phyloP scores from a whole-genome alignment of 1,139 yeast genomes.

The Zygoascus sp. region DNA sequence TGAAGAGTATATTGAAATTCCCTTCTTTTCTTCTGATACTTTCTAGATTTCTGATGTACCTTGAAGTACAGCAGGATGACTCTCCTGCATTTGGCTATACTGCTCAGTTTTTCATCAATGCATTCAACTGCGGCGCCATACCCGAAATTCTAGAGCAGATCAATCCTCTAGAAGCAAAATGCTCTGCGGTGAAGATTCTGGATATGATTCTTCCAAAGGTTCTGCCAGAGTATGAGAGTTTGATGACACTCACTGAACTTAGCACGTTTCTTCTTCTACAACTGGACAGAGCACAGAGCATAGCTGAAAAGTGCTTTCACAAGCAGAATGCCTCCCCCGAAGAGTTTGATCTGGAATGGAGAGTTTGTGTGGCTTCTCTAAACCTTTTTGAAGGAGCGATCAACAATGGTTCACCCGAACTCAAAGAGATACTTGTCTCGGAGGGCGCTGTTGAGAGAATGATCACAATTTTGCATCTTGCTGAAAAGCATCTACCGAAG shows the following conservation, averaged over 20 bases:
- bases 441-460: slow-evolving; percentile 16
- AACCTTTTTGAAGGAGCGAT: slow-evolving; percentile 3
- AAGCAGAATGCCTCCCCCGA: background rate
- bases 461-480: slow-evolving; percentile 23
- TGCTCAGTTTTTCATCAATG: background rate
- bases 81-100: background rate
- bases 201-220: slow-evolving; percentile 6
- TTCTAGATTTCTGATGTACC: background rate
- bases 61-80: background rate
- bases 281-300: background rate
- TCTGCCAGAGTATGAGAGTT: background rate
- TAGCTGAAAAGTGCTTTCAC: background rate
- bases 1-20: background rate
- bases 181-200: background rate
- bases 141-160: background rate
- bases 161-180: background rate
- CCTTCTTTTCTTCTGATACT: background rate
- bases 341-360: slow-evolving; percentile 2
- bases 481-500: slow-evolving; percentile 27
- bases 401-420: slow-evolving; percentile 2
- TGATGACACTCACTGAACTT: background rate
- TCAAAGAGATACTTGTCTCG: slow-evolving; percentile 4
- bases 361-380: background rate
- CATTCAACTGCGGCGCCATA: background rate
- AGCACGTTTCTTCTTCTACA: background rate